Evolutionary conservation across 805 yeast species (phyloP).

Genomic region (Kuraishia cidri): DNA sequence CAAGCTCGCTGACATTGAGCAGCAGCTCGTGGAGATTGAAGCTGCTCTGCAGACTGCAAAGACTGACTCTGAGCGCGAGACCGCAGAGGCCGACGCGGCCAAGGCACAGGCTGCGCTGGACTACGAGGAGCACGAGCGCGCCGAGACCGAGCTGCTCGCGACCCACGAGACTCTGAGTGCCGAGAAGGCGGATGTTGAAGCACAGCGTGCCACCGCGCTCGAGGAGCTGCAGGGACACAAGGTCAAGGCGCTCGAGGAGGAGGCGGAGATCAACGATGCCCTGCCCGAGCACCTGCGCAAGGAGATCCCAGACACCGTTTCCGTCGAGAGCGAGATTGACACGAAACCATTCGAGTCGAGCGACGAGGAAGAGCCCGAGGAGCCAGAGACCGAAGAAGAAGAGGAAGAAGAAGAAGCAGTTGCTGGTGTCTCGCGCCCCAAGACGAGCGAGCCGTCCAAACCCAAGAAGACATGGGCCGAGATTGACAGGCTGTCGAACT

Average conservation of each 20-base stretch:
- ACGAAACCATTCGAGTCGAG: conserved; percentile 17
- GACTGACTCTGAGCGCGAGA: conserved; percentile 17
- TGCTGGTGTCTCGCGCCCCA: conserved; percentile 16
- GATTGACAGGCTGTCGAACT: conserved; percentile 12
- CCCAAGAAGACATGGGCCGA: conserved; percentile 19
- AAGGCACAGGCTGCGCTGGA: conserved; percentile 18
- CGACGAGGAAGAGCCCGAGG: conserved; percentile 14
- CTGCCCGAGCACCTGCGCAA: conserved; percentile 44
- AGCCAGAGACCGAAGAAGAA: conserved; percentile 19
- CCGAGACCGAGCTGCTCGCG: conserved; percentile 17
- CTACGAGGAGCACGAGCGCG: conserved; percentile 16
- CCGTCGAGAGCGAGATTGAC: conserved; percentile 18
- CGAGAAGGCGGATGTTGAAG: conserved; percentile 30
- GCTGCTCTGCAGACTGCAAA: conserved; percentile 23
- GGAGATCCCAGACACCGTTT: conserved; percentile 15
- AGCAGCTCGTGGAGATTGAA: conserved; percentile 28
- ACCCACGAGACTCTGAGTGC: conserved; percentile 28
- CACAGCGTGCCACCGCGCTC: conserved; percentile 26
- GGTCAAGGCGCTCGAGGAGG: conserved; percentile 28
- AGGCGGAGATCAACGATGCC: conserved; percentile 34
- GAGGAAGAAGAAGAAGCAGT: conserved; percentile 20
- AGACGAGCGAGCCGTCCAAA: conserved; percentile 6
- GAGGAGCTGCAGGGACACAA: conserved; percentile 25
- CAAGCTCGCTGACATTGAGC: conserved; percentile 32
- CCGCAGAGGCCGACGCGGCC: conserved; percentile 14